A percentile compares a stretch with the other conserved stretches of the same genome.
Conservation (phyloP, 306 rosid species). For the Fragaria ananassa region DNA sequence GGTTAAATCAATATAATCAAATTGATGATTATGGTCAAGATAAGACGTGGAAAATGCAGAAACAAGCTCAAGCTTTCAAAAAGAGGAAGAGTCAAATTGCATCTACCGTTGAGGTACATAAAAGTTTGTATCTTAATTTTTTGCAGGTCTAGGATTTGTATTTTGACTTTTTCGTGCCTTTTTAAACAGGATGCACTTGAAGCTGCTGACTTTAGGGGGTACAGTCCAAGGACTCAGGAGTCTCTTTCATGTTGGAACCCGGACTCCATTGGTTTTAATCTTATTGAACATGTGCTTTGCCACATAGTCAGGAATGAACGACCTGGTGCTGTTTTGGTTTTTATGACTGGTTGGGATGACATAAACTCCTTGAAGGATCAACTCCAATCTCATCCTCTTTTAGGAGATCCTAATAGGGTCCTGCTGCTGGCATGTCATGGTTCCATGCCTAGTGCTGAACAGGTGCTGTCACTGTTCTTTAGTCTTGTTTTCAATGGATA, state of each 20-base stretch:
- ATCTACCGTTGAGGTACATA: slow-evolving; percentile 49
- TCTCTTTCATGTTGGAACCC: slow-evolving; percentile 56
- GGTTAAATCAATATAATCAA: slow-evolving; percentile 44
- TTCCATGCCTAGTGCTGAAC: slow-evolving; percentile 58
- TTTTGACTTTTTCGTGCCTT: not conserved
- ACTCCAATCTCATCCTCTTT: slow-evolving; percentile 50
- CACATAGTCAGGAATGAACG: slow-evolving; percentile 49
- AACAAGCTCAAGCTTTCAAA: slow-evolving; percentile 40
- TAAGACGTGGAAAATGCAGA: slow-evolving; percentile 56
- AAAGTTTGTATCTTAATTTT: not conserved
- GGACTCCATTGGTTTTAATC: slow-evolving; percentile 58
- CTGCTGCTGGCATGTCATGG: slow-evolving; percentile 63
- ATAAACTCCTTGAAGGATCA: slow-evolving; percentile 53
- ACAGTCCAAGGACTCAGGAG: slow-evolving; percentile 37
- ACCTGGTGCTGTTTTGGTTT: slow-evolving; percentile 54
- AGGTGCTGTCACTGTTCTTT: slow-evolving; percentile 31
- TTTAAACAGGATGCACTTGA: slow-evolving; percentile 44
- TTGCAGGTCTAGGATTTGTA: slow-evolving; percentile 6
- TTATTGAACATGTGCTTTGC: slow-evolving; percentile 43
- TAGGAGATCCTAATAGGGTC: slow-evolving; percentile 55
- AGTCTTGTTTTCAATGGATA: not conserved
- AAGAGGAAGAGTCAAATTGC: slow-evolving; percentile 58
- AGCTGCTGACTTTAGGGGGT: slow-evolving; percentile 40
- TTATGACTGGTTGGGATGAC: slow-evolving; percentile 70
- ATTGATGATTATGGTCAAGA: slow-evolving; percentile 67